Conservation (phyloP, 1,284 basidiomycete species). For the Rhizoctonia solani region DNA sequence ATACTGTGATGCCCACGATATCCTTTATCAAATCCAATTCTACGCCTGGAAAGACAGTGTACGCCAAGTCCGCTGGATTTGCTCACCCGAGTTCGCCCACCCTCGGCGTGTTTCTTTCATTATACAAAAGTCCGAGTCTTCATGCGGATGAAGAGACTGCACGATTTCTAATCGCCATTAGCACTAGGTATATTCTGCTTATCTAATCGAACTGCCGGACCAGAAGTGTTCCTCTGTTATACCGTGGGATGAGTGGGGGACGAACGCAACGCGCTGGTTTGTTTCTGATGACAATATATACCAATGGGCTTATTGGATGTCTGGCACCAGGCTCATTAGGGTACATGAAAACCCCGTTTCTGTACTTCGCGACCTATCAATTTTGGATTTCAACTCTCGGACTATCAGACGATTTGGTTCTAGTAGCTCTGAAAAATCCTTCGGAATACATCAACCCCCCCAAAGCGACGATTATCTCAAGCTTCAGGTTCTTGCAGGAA, state of each 20-base stretch:
- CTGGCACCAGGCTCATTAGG: not conserved
- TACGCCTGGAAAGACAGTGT: too few species aligned
- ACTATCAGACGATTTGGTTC: not conserved
- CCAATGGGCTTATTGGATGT: constrained; percentile 7
- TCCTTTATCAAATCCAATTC: too few species aligned
- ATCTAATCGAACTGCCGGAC: not conserved
- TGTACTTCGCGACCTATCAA: not conserved
- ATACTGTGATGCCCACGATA: too few species aligned
- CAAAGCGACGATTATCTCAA: not conserved
- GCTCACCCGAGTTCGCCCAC: too few species aligned
- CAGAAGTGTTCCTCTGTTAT: not conserved
- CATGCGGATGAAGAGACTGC: not conserved
- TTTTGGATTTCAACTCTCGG: not conserved
- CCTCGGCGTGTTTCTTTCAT: too few species aligned
- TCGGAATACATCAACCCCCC: too few species aligned
- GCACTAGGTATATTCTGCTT: not conserved
- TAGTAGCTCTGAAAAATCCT: not conserved
- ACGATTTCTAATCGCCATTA: constrained; percentile 1
- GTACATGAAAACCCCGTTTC: not conserved
- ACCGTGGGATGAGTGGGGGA: not conserved
- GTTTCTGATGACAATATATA: not conserved
- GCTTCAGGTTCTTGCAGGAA: not conserved
- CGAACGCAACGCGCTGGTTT: not conserved
- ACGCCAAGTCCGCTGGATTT: too few species aligned
- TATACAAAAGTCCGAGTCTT: too few species aligned